Evolutionary conservation across 208 protist genomes (phyloP).

Genomic region (Leishmania guyanensis): DNA sequence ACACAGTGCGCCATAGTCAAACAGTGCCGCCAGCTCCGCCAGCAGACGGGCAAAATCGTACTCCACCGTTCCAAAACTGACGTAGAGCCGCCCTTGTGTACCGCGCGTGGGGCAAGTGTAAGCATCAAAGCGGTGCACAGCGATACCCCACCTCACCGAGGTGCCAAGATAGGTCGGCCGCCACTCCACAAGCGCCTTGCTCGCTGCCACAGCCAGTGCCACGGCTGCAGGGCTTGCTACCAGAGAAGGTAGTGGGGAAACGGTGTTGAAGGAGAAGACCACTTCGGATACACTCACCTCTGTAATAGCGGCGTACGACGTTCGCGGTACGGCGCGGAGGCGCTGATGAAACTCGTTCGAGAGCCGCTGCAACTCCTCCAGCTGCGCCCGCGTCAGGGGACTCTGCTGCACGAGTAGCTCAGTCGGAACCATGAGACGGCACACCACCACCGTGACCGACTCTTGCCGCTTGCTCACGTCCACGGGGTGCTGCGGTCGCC

Average conservation of each 20-base stretch:
- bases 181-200: conserved; percentile 22
- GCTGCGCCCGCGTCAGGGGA: conserved; percentile 3
- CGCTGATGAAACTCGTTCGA: conserved; percentile 20
- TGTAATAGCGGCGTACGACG: conserved; percentile 13
- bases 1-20: conserved; percentile 23
- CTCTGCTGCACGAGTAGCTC: conserved; percentile 3
- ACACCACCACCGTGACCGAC: conserved; percentile 33
- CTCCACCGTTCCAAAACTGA: conserved; percentile 25
- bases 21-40: conserved; percentile 25
- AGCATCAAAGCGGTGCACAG: conserved; percentile 27
- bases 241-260: conserved; percentile 21
- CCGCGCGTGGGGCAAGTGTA: conserved; percentile 11
- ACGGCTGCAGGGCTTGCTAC: conserved; percentile 22
- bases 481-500: conserved; percentile 16
- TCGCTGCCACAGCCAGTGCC: conserved; percentile 14
- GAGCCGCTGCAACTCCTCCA: conserved; percentile 18
- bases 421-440: conserved; percentile 14
- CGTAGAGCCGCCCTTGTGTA: conserved; percentile 15
- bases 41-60: conserved; percentile 21
- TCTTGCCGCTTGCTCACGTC: conserved; percentile 18
- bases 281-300: conserved; percentile 24
- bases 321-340: conserved; percentile 15
- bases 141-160: conserved; percentile 23
- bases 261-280: conserved; percentile 31
- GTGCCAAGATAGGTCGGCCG: conserved; percentile 1